These are phyloP conservation scores for Phytopythium kandeliae DNA, from an alignment of 352 stramenopile genomes.

Conservation along the genomic window DNA sequence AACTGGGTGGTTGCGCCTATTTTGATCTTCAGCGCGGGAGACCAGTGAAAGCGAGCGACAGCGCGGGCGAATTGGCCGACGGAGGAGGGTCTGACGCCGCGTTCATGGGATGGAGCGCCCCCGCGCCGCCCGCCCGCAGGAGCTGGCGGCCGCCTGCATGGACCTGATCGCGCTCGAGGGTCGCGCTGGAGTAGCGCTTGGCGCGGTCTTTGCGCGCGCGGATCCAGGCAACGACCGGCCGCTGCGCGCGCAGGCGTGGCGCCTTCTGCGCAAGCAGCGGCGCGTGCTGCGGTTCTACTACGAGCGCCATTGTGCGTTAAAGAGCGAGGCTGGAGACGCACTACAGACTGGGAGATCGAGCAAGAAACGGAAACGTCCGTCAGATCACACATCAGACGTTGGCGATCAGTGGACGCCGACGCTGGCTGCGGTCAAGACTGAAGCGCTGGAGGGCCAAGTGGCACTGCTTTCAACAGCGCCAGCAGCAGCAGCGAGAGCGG, in stretches of 20 bases:
- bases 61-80: neutral
- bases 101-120: neutral
- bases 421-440: constrained; percentile 15
- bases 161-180: constrained; percentile 65
- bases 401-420: constrained; percentile 1
- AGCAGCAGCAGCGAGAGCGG: neutral
- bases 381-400: neutral
- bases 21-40: neutral
- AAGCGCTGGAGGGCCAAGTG: constrained; percentile 2
- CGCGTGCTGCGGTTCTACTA: constrained; percentile 53
- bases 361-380: constrained; percentile 60
- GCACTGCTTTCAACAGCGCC: neutral
- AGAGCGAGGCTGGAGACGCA: neutral
- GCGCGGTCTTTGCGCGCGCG: constrained; percentile 30
- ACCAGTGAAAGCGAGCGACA: neutral
- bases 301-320: neutral
- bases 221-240: constrained; percentile 31
- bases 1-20: neutral
- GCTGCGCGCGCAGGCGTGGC: constrained; percentile 53
- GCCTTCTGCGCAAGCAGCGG: constrained; percentile 40
- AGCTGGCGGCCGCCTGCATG: constrained; percentile 52
- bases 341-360: constrained; percentile 1
- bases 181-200: constrained; percentile 29
- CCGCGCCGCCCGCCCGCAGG: constrained; percentile 16
- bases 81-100: too few species aligned